Evolutionary conservation across 1,139 yeast species (phyloP).

Genomic region (Debaryomycetaceae sp.): DNA sequence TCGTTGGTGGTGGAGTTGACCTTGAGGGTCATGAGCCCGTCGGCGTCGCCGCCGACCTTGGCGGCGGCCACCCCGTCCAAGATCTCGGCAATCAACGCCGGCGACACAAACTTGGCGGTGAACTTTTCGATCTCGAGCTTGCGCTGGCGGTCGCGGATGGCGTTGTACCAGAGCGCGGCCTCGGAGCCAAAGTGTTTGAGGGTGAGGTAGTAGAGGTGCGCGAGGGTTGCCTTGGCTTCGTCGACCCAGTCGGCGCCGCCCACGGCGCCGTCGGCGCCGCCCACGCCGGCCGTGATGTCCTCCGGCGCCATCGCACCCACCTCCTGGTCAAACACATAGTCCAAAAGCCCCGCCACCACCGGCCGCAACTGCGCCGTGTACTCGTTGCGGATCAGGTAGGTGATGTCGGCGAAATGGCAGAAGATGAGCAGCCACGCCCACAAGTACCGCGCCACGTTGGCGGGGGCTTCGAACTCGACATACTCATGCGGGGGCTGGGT

Average conservation of each 20-base stretch:
- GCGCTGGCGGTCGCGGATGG: constrained; percentile 52
- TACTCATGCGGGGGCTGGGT: constrained; percentile 14
- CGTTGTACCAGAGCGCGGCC: constrained; percentile 69
- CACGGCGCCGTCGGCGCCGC: constrained; percentile 3
- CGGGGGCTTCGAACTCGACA: constrained; percentile 33
- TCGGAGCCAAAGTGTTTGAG: constrained; percentile 62
- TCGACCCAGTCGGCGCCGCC: constrained; percentile 10
- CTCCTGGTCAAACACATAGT: constrained; percentile 41
- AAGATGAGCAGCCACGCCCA: constrained; percentile 72
- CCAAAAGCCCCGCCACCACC: constrained; percentile 42
- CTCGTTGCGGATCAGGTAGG: constrained; percentile 58
- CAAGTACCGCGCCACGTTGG: constrained; percentile 40
- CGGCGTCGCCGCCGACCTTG: constrained; percentile 37
- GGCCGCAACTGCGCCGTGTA: constrained; percentile 57
- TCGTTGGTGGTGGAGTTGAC: constrained; percentile 63
- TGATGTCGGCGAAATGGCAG: constrained; percentile 59
- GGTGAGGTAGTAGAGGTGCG: constrained; percentile 54
- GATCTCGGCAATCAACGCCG: constrained; percentile 56
- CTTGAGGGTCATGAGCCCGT: constrained; percentile 54
- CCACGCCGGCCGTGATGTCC: constrained; percentile 10
- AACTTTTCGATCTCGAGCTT: constrained; percentile 59
- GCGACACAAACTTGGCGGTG: constrained; percentile 59
- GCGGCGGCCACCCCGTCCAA: constrained; percentile 46
- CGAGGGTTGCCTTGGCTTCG: constrained; percentile 35
- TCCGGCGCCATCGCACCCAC: constrained; percentile 23